Conservation (phyloP, 2,329 filamentous ascomycete genomes). For the Claviceps fusiformis region DNA sequence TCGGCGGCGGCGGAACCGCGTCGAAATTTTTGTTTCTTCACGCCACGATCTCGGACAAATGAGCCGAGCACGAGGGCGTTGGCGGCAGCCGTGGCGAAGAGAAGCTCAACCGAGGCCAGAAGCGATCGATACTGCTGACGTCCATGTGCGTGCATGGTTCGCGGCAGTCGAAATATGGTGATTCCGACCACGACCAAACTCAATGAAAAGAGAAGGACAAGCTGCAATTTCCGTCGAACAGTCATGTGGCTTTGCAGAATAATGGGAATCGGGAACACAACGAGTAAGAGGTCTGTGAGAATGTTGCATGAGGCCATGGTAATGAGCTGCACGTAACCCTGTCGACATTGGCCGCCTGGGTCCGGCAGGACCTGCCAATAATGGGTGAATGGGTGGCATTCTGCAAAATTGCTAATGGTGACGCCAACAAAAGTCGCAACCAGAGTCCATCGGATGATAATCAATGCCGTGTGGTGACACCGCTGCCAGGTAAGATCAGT, state of each 20-base stretch:
- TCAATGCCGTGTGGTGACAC: constrained; percentile 58
- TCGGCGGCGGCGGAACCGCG: constrained; percentile 46
- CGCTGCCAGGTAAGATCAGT: constrained; percentile 70
- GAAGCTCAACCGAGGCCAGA: constrained; percentile 76
- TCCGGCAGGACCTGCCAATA: constrained; percentile 80
- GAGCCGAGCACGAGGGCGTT: constrained; percentile 86
- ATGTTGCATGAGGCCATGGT: constrained; percentile 86
- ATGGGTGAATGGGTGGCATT: constrained; percentile 64
- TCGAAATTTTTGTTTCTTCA: constrained; percentile 80
- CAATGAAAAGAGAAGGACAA: constrained; percentile 69
- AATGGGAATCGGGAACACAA: constrained; percentile 81
- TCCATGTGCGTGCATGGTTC: constrained; percentile 57
- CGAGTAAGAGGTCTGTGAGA: constrained; percentile 73
- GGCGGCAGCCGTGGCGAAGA: constrained; percentile 75
- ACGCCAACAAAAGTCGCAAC: constrained; percentile 67
- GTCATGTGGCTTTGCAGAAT: constrained; percentile 68
- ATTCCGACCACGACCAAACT: constrained; percentile 69
- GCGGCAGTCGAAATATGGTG: constrained; percentile 68
- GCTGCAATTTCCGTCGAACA: constrained; percentile 62
- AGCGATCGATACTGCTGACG: constrained; percentile 79
- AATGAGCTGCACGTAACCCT: constrained; percentile 74
- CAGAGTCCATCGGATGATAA: constrained; percentile 62
- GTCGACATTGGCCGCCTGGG: constrained; percentile 71
- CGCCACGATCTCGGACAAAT: constrained; percentile 77
- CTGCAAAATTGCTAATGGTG: constrained; percentile 65